phyloP scores from a whole-genome alignment of 73 alveolate genomes.

The Tetrahymena elliotti region DNA sequence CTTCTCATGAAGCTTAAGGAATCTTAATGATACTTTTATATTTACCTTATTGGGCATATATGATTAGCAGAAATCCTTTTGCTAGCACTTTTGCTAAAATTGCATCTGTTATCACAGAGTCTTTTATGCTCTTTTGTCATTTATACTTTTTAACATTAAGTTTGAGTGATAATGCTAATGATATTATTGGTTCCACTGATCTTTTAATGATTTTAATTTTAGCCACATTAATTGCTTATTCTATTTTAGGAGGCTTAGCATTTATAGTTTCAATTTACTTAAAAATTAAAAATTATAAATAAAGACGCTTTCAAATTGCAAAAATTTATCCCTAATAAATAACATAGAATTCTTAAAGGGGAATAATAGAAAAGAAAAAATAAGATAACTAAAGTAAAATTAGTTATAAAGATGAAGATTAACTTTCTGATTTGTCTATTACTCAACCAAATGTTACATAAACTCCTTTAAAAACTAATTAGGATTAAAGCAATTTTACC shows the following conservation, averaged over 20 bases:
- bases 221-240: not conserved
- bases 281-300: not conserved
- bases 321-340: not conserved
- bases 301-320: not conserved
- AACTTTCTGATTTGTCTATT: not conserved
- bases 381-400: not conserved
- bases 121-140: not conserved
- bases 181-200: not conserved
- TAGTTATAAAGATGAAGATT: not conserved
- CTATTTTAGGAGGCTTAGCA: not conserved
- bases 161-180: not conserved
- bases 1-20: not conserved
- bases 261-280: not conserved
- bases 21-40: not conserved
- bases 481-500: not conserved
- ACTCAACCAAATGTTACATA: not conserved
- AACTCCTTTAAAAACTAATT: not conserved
- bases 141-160: not conserved
- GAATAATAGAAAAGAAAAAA: not conserved
- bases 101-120: not conserved
- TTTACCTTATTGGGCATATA: not conserved
- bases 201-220: not conserved
- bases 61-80: not conserved
- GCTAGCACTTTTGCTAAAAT: not conserved
- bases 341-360: not conserved